Conservation (phyloP, 78 protist genomes). For the Acrasis kona region DNA sequence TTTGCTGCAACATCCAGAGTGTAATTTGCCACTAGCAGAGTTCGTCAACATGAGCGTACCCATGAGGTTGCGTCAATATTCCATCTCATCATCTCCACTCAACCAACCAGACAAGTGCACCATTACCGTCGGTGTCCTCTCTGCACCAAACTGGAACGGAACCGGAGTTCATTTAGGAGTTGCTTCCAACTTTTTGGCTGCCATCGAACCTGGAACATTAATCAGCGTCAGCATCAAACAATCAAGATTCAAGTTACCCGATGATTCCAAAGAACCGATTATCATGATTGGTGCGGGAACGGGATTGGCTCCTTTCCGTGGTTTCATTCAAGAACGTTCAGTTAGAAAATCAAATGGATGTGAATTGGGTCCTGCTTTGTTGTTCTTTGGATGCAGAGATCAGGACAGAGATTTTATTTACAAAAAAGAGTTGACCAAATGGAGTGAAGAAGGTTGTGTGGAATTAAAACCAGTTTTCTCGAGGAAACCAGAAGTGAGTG, state of each 20-base stretch:
- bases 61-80: not conserved
- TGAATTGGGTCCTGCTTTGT: not conserved
- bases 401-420: too few relatives aligned
- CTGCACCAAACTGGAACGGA: not conserved
- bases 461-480: too few relatives aligned
- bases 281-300: constrained; percentile 4
- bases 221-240: not conserved
- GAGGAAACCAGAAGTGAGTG: too few relatives aligned
- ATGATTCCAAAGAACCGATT: not conserved
- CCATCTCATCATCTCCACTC: not conserved
- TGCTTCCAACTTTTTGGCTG: not conserved
- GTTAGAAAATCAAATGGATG: not conserved
- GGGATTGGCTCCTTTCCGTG: not conserved
- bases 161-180: not conserved
- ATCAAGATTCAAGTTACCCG: not conserved
- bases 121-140: not conserved
- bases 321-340: not conserved
- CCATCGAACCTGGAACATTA: not conserved
- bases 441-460: too few relatives aligned
- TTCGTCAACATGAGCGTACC: too few relatives aligned
- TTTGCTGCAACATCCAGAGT: too few relatives aligned
- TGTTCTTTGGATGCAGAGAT: not conserved
- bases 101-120: not conserved
- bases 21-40: too few relatives aligned
- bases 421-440: too few relatives aligned